These are phyloP conservation scores for Parathielavia appendiculata DNA, from an alignment of 495 filamentous ascomycete genomes.

Conservation along the genomic window DNA sequence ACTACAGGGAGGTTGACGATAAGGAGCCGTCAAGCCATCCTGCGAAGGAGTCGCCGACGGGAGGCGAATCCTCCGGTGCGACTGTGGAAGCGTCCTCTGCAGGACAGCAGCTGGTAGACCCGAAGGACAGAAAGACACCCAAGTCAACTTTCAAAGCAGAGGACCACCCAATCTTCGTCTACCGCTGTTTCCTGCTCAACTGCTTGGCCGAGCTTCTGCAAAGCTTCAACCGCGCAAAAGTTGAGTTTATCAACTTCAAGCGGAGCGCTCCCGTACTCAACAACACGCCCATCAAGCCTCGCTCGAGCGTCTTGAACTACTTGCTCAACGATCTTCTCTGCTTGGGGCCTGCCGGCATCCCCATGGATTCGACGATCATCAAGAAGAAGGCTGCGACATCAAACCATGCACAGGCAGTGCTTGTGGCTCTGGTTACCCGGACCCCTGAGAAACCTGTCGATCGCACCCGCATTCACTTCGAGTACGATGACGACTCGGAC, in stretches of 20 bases:
- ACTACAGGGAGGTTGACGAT: constrained; percentile 87
- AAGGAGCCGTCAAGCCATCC: constrained; percentile 51
- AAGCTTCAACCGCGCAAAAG: constrained; percentile 88
- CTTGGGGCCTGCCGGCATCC: constrained; percentile 60
- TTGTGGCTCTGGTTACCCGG: constrained; percentile 82
- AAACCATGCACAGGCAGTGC: constrained; percentile 71
- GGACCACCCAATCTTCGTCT: constrained; percentile 91
- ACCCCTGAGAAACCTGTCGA: constrained; percentile 69
- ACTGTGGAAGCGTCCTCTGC: constrained; percentile 25
- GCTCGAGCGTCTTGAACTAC: constrained; percentile 89
- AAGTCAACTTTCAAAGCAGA: constrained; percentile 85
- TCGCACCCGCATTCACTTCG: constrained; percentile 45
- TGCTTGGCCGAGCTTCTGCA: constrained; percentile 90
- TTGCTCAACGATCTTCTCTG: constrained; percentile 82
- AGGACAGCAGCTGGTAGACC: constrained; percentile 25
- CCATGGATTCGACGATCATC: constrained; percentile 65
- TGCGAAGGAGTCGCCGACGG: constrained; percentile 47
- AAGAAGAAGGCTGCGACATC: constrained; percentile 84
- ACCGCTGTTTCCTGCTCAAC: constrained; percentile 90
- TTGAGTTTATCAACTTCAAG: constrained; percentile 99
- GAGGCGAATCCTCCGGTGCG: constrained; percentile 21
- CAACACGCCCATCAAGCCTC: constrained; percentile 86
- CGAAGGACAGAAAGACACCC: constrained; percentile 57
- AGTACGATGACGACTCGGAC: constrained; percentile 76
- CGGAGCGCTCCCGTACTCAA: constrained; percentile 71